A percentile compares a stretch with the other conserved stretches of the same genome.
Evolutionary conservation across 2,329 filamentous ascomycete species (phyloP).

Genomic region (Colletotrichum navitas): DNA sequence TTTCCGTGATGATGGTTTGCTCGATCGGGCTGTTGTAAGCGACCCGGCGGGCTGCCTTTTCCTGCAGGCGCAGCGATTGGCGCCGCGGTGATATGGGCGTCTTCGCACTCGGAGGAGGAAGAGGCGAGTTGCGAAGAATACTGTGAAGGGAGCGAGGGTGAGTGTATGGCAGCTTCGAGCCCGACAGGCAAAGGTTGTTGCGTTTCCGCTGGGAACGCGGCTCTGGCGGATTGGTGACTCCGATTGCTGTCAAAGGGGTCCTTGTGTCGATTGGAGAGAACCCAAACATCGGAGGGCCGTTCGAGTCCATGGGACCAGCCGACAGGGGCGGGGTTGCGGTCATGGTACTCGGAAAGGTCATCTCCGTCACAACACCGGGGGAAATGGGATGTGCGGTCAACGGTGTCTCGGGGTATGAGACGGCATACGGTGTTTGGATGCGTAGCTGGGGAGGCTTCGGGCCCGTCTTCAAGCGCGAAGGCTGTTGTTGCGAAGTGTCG

Average conservation of each 20-base stretch:
- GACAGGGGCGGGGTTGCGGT: slow-evolving; percentile 71
- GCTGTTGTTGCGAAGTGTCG: slow-evolving; percentile 55
- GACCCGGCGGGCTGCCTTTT: slow-evolving; percentile 68
- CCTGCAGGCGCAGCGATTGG: slow-evolving; percentile 66
- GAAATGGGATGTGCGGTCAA: slow-evolving; percentile 64
- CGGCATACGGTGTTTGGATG: slow-evolving; percentile 59
- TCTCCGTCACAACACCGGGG: slow-evolving; percentile 58
- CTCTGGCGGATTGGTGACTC: slow-evolving; percentile 24
- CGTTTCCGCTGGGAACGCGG: slow-evolving; percentile 56
- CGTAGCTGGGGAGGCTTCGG: slow-evolving; percentile 48
- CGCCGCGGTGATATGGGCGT: slow-evolving; percentile 66
- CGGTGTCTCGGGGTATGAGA: slow-evolving; percentile 66
- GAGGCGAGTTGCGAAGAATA: slow-evolving; percentile 75
- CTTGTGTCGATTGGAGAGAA: slow-evolving; percentile 56
- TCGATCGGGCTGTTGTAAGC: slow-evolving; percentile 73
- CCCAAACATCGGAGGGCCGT: slow-evolving; percentile 58
- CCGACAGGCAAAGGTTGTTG: slow-evolving; percentile 49
- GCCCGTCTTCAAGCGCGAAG: slow-evolving; percentile 55
- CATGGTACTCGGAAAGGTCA: slow-evolving; percentile 67
- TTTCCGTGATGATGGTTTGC: slow-evolving; percentile 73
- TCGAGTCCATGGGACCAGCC: slow-evolving; percentile 63
- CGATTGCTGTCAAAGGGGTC: slow-evolving; percentile 32
- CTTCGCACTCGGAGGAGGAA: slow-evolving; percentile 64
- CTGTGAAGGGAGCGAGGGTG: slow-evolving; percentile 71
- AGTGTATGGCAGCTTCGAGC: slow-evolving; percentile 64